phyloP scores from a whole-genome alignment of 257 asterid genomes.

The Ballota nigra region DNA sequence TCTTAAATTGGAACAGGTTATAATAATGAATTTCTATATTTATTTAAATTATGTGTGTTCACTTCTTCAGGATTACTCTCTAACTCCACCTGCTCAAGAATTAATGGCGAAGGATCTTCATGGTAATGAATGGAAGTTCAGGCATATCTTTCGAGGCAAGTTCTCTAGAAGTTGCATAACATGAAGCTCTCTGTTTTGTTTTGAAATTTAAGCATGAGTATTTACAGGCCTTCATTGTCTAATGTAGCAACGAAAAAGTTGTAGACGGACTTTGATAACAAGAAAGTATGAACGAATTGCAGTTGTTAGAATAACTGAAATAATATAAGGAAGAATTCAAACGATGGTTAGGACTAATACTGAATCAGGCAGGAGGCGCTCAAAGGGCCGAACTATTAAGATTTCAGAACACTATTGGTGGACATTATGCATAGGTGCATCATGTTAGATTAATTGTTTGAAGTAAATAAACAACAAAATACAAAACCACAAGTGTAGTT shows the following conservation, averaged over 20 bases:
- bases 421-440: not conserved
- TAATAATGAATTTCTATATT: not conserved
- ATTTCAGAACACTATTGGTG: not conserved
- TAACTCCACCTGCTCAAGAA: constrained; percentile 89
- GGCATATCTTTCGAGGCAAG: constrained; percentile 92
- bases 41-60: not conserved
- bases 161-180: constrained; percentile 2
- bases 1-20: too few relatives aligned
- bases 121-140: constrained; percentile 94
- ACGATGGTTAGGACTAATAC: not conserved
- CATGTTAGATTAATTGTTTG: not conserved
- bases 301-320: not conserved
- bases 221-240: not conserved
- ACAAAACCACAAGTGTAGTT: not conserved
- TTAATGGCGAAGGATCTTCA: constrained; percentile 94
- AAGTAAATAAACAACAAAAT: not conserved
- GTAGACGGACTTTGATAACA: not conserved
- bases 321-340: not conserved
- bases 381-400: not conserved
- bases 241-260: not conserved
- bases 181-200: not conserved
- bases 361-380: not conserved
- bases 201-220: not conserved
- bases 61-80: constrained; percentile 72
- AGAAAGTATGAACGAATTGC: not conserved